These are phyloP conservation scores for Amylostereum areolatum DNA, from an alignment of 1,284 basidiomycete genomes.

Conservation along the genomic window DNA sequence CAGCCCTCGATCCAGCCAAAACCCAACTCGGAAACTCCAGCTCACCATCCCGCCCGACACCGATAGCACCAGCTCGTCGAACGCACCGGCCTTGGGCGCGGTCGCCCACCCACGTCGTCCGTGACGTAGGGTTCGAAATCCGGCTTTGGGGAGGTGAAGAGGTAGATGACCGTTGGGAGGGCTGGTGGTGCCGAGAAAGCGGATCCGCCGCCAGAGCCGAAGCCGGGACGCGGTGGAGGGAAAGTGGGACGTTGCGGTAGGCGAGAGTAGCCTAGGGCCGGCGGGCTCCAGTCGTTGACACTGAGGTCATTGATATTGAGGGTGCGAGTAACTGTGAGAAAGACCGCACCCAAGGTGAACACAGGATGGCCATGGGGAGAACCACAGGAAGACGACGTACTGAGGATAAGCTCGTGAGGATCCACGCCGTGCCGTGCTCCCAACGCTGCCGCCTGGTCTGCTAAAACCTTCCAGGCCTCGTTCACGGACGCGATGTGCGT, in stretches of 20 bases:
- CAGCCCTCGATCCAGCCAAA: background rate
- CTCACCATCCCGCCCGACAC: slow-evolving; percentile 32
- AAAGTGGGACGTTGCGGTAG: background rate
- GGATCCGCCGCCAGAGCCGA: slow-evolving; percentile 1
- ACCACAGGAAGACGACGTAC: background rate
- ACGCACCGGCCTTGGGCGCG: slow-evolving; percentile 20
- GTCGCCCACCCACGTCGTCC: slow-evolving; percentile 32
- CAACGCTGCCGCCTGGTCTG: slow-evolving; percentile 14
- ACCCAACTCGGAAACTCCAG: background rate
- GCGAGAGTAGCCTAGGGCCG: background rate
- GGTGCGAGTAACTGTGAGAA: slow-evolving; percentile 5
- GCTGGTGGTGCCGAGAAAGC: background rate
- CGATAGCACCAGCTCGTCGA: slow-evolving; percentile 27
- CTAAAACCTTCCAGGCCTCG: slow-evolving; percentile 2
- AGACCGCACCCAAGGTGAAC: background rate
- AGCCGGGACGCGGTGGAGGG: background rate
- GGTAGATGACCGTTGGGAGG: slow-evolving; percentile 12
- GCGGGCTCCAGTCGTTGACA: slow-evolving; percentile 8
- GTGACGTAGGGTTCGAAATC: slow-evolving; percentile 11
- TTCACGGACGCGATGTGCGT: slow-evolving; percentile 1
- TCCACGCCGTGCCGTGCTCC: slow-evolving; percentile 2
- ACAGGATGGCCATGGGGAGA: background rate
- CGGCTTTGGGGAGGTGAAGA: slow-evolving; percentile 10
- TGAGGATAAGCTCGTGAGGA: slow-evolving; percentile 1
- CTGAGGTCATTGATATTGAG: slow-evolving; percentile 6